Conservation (phyloP, 2,329 filamentous ascomycete genomes). For the Immersiporthe knoxdaviesiana region DNA sequence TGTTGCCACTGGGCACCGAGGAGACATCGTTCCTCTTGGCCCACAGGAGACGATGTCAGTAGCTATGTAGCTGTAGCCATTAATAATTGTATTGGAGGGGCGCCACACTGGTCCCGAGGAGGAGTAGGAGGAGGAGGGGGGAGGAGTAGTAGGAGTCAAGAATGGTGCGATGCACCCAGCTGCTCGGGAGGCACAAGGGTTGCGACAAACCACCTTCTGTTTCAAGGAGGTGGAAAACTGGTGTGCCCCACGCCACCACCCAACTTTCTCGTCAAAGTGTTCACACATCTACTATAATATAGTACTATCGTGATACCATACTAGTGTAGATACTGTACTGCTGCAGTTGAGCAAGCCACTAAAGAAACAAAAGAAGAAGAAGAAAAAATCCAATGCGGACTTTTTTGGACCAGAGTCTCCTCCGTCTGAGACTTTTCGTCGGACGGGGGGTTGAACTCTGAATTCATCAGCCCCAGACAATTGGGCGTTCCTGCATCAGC, state of each 20-base stretch:
- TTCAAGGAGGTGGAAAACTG: constrained; percentile 20
- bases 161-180: constrained; percentile 8
- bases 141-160: constrained; percentile 3
- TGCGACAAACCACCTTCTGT: constrained; percentile 20
- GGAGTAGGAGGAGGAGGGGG: background rate
- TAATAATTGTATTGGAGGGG: background rate
- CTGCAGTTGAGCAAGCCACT: background rate
- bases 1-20: background rate
- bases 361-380: background rate
- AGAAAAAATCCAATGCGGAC: background rate
- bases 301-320: background rate
- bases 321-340: background rate
- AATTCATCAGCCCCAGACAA: background rate
- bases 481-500: background rate
- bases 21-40: background rate
- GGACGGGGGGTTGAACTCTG: background rate
- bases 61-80: background rate
- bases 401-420: background rate
- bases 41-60: background rate
- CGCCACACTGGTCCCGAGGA: background rate
- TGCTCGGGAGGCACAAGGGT: constrained; percentile 11
- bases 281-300: too few relatives aligned
- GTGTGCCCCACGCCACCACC: constrained; percentile 4
- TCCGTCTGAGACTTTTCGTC: background rate
- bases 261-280: background rate